These are phyloP conservation scores for Leishmania guyanensis DNA, from an alignment of 208 protist genomes.

Conservation along the genomic window DNA sequence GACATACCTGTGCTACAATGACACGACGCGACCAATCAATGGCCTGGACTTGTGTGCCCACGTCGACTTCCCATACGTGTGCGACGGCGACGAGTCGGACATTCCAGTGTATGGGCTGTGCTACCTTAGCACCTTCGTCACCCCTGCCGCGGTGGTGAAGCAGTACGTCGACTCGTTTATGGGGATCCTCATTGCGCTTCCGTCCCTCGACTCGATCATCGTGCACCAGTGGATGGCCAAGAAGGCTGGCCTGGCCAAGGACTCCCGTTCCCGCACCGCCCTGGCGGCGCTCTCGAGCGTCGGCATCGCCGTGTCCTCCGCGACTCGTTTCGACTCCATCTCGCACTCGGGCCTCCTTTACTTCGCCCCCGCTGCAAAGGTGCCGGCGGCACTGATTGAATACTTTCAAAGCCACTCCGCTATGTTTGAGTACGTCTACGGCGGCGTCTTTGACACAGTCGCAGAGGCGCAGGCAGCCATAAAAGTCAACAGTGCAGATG, in stretches of 20 bases:
- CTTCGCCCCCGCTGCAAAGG: conserved; percentile 58
- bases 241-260: conserved; percentile 32
- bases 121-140: conserved; percentile 15
- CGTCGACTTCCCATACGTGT: background rate
- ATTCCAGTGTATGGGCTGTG: conserved; percentile 54
- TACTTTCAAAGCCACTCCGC: conserved; percentile 33
- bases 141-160: conserved; percentile 12
- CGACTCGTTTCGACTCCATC: conserved; percentile 57
- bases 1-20: conserved; percentile 35
- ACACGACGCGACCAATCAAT: conserved; percentile 29
- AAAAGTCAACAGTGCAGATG: conserved; percentile 13
- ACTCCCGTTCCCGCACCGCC: conserved; percentile 22
- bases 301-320: conserved; percentile 38
- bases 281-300: conserved; percentile 33
- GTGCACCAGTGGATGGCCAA: conserved; percentile 67
- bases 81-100: conserved; percentile 37
- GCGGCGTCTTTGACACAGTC: conserved; percentile 64
- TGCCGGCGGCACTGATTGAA: conserved; percentile 36
- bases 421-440: conserved; percentile 64
- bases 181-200: conserved; percentile 30
- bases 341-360: conserved; percentile 51
- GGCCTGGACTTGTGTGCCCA: conserved; percentile 28
- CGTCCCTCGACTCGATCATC: conserved; percentile 59
- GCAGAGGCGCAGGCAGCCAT: conserved; percentile 50
- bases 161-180: conserved; percentile 31